Base-by-base conservation (phyloP, 371 early-diverging fungal genomes). In the Chytridium lagenaria region DNA sequence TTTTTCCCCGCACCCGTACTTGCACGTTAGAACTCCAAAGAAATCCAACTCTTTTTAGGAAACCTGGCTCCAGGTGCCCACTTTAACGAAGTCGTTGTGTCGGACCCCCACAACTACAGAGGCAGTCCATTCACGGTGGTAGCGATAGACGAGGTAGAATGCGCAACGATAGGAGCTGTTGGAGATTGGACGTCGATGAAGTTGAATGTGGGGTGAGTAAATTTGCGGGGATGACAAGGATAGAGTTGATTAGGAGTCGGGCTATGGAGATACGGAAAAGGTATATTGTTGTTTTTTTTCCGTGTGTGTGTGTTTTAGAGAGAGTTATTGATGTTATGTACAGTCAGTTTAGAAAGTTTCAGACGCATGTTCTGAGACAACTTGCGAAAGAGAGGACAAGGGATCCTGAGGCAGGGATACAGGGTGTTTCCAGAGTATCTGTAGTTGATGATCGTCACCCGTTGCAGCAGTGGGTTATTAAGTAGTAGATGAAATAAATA, bases 71-170 rank as follows among this genome's bases (percentile, higher is more conserved):
- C 49, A 37, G 72, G 72, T 3, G 26, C 19, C 5, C 66, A 65
- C 40, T 72, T 72, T 57, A 72, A 72, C 38, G 67, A 72, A 15
- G 50, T 52, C 37, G 31, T 67, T 28, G 57, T 67, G 19, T 3
- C 19, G 2, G 39, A 72, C 37, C 19, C 65, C 39, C 31, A 37
- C 30, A 50, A 31, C 50, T 38, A 28, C 28, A 10, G 2, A 7
- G 65, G 65, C 5, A 23, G 51, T 39, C 33, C 67, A 19, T 40
- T 72, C 30, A 50, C 67, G 7, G 57, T 67, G 19, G 36, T 72
- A 5, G 67, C 72, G 26, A 30, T 65, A 10, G 57, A 57, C 10
- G 15, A 26, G 57, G 57, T 57, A 7, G 26, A 57, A 30, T 57
- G 57, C 26, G n/a, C 10, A 10, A 26, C 57, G 31, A 10, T 57